Base-by-base conservation (phyloP, 2,329 filamentous ascomycete species). In the Verticillium nubilum region DNA sequence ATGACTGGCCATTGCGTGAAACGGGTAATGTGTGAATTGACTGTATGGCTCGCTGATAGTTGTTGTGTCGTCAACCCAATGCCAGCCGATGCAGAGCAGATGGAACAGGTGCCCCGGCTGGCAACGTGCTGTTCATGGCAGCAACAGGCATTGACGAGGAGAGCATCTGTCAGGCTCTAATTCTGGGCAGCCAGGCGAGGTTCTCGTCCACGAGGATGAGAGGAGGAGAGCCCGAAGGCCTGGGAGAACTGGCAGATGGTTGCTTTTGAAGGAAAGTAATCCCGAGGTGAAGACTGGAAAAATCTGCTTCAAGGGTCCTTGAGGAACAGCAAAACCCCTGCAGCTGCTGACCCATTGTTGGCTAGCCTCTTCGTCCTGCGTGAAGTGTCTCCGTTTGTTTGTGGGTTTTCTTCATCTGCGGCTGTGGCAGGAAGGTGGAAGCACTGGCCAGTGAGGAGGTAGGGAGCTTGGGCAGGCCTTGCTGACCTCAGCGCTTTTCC, bases 201-300 rank as follows among this genome's bases (percentile, higher is more conserved):
- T 10, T 23, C 19, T 47, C 37, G 42, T 52, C 59, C 55, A 58
- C 19, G 59, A 47, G 55, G 58, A 58, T 12, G 29, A 54, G 60
- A 63, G 52, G 57, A 63, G 37, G 56, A 58, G 50, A 59, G 58
- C 58, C 54, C 23, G 56, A 58, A 56, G 25, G 15, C 19, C 37
- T 4, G 37, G n/a, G 7, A 19, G 19, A 47, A 23, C 37, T 47
- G 37, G 37, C 37, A 17, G 50, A 15, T 13, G 27, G 26, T 53
- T 53, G 50, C 50, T 53, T 53, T 29, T 54, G 52, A 28, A 28
- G 17, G 27, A n/a, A 29, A 19, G 19, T 26, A 4, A 12, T 33
- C 26, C 9, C 27, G 52, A 54, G 52, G 17, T 31, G 4, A 19
- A 31, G 52, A 25, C 15, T 53, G 50, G 19, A 29, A 53, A 29